A percentile compares a stretch with the other conserved stretches of the same genome.
Conservation (phyloP, 2,329 filamentous ascomycete species). For the Cadophora sp. region DNA sequence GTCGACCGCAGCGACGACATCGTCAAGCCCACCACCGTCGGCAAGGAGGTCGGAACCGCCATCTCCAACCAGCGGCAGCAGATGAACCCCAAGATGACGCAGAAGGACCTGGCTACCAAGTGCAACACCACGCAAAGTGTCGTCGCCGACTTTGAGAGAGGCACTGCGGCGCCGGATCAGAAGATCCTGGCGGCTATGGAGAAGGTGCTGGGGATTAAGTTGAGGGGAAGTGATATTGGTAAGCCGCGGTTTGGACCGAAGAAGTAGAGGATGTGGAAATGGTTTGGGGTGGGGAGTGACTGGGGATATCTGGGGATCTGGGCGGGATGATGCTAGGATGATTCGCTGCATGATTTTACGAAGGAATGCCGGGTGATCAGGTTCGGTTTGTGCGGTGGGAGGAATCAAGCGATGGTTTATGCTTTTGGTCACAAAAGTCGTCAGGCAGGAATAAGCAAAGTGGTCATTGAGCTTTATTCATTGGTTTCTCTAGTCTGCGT, state of each 20-base stretch:
- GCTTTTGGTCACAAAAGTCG: conserved; percentile 28
- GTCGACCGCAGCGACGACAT: conserved; percentile 98
- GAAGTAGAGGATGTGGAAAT: conserved; percentile 33
- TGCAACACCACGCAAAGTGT: conserved; percentile 85
- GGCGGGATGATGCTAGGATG: not conserved
- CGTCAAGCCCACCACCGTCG: conserved; percentile 93
- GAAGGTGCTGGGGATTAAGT: conserved; percentile 84
- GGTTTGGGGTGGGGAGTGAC: not conserved
- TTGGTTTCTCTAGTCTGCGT: not conserved
- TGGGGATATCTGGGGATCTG: not conserved
- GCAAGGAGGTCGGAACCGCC: conserved; percentile 78
- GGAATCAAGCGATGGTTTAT: not conserved
- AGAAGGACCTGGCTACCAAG: conserved; percentile 85
- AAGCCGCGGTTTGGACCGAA: conserved; percentile 74
- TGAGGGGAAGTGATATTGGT: conserved; percentile 86
- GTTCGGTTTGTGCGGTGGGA: not conserved
- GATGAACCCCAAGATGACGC: conserved; percentile 93
- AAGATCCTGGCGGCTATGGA: conserved; percentile 82
- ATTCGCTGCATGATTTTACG: conserved; percentile 8
- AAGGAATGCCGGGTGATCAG: not conserved
- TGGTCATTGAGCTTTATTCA: conserved; percentile 25
- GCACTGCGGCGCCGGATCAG: conserved; percentile 79
- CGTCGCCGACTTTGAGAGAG: conserved; percentile 86
- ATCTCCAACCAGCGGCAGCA: conserved; percentile 82
- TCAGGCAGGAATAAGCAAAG: conserved; percentile 21